Evolutionary conservation across 192 early-diverging fungal species (phyloP), one percentile per base, ranked within the genome.

Genomic region (Backusella morwellensis): DNA sequence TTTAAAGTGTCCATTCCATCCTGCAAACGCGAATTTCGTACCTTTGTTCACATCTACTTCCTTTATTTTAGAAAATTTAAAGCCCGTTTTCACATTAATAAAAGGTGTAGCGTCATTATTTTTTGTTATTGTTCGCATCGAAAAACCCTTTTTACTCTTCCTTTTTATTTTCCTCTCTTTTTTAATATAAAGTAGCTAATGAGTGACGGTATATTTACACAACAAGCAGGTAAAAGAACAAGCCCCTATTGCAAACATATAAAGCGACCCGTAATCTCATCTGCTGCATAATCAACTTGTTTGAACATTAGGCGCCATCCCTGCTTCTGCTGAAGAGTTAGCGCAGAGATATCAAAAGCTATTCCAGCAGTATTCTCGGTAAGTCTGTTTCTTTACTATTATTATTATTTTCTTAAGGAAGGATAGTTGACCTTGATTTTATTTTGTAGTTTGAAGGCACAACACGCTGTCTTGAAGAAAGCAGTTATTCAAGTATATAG

Each of bases 391-490:
- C 19, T 36, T n/a, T 50, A 50, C 0, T 40, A 6, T 19, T n/a
- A 19, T 29, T 32, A 32, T 2, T 32, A 32, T 3, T 32, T 32
- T 50, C 47, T 40, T 40, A 11, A 32, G 1, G 11, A 40, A 50
- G 0, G 19, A 17, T n/a, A n/a, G 17, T n/a, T 50, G 47, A 50
- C 23, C 19, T 73, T 66, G 50, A 0, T 42, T 21, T 38, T 21
- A 17, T 17, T 17, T 17, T 17, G 4, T 66, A 32, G 69, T 47
- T 14, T 90, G 52, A 90, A 90, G 66, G 89, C 89, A 23, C 89
- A 88, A 70, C 89, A 90, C 75, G 77, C 85, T 1, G 84, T 90
- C 12, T 71, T 90, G 19, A 90, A 88, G 73, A 90, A 86, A 54
- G 87, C 87, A 19, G 85, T 90, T 40, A 79, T 85, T 14, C 85